phyloP scores from a whole-genome alignment of 2,329 filamentous ascomycete species.

The Xylariales sp. region DNA sequence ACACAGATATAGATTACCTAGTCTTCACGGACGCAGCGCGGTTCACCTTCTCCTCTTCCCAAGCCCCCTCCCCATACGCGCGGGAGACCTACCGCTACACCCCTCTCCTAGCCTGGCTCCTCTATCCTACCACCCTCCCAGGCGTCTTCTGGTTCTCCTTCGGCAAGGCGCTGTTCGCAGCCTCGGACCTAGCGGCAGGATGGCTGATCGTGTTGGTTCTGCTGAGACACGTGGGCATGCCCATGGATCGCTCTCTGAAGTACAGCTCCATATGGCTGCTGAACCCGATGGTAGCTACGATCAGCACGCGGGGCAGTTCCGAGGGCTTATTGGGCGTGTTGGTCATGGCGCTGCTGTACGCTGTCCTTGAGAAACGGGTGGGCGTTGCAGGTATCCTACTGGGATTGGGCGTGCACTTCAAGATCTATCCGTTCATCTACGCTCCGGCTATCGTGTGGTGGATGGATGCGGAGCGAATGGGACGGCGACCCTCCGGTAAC shows the following conservation, averaged over 20 bases:
- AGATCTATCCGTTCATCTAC: slow-evolving; percentile 98
- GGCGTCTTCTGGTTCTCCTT: slow-evolving; percentile 63
- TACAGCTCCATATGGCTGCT: slow-evolving; percentile 88
- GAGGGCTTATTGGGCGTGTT: slow-evolving; percentile 85
- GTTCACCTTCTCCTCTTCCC: slow-evolving; percentile 38
- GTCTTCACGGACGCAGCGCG: slow-evolving; percentile 95
- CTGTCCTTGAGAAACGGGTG: slow-evolving; percentile 60
- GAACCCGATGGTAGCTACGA: slow-evolving; percentile 97
- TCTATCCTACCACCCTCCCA: slow-evolving; percentile 65
- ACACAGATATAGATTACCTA: slow-evolving; percentile 98
- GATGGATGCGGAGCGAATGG: slow-evolving; percentile 57
- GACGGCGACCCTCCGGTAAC: slow-evolving; percentile 20
- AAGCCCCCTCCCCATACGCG: slow-evolving; percentile 63
- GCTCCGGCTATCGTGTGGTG: slow-evolving; percentile 76
- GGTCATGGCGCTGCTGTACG: slow-evolving; percentile 79
- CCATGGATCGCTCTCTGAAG: slow-evolving; percentile 54
- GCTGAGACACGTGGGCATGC: slow-evolving; percentile 38
- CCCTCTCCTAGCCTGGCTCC: slow-evolving; percentile 84
- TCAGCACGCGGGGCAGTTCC: slow-evolving; percentile 90
- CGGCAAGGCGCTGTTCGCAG: slow-evolving; percentile 82
- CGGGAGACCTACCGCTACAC: slow-evolving; percentile 97
- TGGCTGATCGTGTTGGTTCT: slow-evolving; percentile 46
- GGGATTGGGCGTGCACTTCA: slow-evolving; percentile 88
- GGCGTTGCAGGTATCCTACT: slow-evolving; percentile 68
- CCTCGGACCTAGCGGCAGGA: slow-evolving; percentile 78